Conservation (phyloP, 805 yeast species). For the Pichia occidentalis region DNA sequence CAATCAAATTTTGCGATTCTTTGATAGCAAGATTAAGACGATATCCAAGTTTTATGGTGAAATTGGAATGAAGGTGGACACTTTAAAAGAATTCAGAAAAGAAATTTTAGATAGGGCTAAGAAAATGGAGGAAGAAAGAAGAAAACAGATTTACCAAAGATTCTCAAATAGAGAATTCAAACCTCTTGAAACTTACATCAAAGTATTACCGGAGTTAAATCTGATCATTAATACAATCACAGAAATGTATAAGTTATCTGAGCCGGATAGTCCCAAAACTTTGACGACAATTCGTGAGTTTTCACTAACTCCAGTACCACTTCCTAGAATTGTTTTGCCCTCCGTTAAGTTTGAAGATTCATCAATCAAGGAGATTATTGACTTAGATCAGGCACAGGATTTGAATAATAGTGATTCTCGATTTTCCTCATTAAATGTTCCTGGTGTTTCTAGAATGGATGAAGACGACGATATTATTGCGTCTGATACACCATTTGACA, state of each 20-base stretch:
- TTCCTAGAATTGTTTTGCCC: slow-evolving; percentile 1
- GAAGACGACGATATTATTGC: slow-evolving; percentile 5
- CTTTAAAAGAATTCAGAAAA: slow-evolving; percentile 2
- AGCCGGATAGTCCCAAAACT: background rate
- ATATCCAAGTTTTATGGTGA: slow-evolving; percentile 7
- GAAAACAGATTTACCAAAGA: background rate
- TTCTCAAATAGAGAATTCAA: background rate
- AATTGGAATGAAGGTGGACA: slow-evolving; percentile 4
- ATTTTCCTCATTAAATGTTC: too few species aligned
- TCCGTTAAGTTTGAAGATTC: background rate
- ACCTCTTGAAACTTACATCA: background rate
- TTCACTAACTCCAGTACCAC: slow-evolving; percentile 3
- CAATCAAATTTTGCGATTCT: slow-evolving; percentile 10
- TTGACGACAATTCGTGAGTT: slow-evolving; percentile 5
- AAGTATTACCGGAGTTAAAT: slow-evolving; percentile 3
- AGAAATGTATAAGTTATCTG: slow-evolving; percentile 8
- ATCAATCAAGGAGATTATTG: too few species aligned
- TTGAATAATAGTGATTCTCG: too few species aligned
- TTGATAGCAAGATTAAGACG: slow-evolving; percentile 4
- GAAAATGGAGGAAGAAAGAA: slow-evolving; percentile 8
- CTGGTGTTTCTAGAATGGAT: background rate
- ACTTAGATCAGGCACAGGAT: too few species aligned
- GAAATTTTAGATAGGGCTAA: slow-evolving; percentile 4
- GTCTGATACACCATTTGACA: background rate
- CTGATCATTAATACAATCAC: slow-evolving; percentile 11